Percentiles rank a stretch among this genome's conserved stretches.
Evolutionary conservation across 805 yeast genomes (phyloP).

Genomic region (Priceomyces castillae): DNA sequence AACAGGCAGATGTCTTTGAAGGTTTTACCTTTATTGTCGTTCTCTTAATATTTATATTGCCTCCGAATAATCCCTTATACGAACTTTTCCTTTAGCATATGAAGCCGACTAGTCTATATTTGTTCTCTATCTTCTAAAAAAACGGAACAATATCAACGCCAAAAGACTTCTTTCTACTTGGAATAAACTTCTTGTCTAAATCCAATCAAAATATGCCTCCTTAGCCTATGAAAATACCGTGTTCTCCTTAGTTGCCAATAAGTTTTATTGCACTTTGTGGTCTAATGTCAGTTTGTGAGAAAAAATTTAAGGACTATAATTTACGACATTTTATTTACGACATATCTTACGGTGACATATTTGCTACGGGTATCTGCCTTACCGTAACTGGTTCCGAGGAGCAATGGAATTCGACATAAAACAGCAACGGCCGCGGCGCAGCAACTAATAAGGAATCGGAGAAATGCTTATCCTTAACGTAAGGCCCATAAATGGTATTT

Average conservation of each 20-base stretch:
- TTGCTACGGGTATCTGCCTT: background rate
- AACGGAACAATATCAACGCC: background rate
- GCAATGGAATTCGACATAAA: too few relatives aligned
- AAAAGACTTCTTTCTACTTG: background rate
- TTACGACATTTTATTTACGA: background rate
- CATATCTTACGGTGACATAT: background rate
- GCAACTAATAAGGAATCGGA: too few relatives aligned
- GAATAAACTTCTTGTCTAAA: background rate
- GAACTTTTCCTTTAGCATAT: background rate
- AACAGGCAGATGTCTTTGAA: background rate
- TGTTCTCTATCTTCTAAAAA: background rate
- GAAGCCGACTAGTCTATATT: background rate
- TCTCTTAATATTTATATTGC: background rate
- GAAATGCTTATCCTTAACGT: too few relatives aligned
- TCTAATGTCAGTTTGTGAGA: slow-evolving; percentile 6
- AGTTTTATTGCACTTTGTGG: slow-evolving; percentile 2
- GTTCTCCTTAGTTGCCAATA: background rate
- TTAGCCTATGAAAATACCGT: background rate
- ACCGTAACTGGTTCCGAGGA: too few relatives aligned
- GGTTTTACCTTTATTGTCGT: background rate
- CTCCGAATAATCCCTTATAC: slow-evolving; percentile 1
- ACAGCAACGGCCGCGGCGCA: too few relatives aligned
- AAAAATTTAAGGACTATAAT: background rate
- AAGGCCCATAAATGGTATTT: too few relatives aligned
- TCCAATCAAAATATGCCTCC: background rate